Conservation (phyloP, 2,329 filamentous ascomycete species). For the Fusarium graminum region DNA sequence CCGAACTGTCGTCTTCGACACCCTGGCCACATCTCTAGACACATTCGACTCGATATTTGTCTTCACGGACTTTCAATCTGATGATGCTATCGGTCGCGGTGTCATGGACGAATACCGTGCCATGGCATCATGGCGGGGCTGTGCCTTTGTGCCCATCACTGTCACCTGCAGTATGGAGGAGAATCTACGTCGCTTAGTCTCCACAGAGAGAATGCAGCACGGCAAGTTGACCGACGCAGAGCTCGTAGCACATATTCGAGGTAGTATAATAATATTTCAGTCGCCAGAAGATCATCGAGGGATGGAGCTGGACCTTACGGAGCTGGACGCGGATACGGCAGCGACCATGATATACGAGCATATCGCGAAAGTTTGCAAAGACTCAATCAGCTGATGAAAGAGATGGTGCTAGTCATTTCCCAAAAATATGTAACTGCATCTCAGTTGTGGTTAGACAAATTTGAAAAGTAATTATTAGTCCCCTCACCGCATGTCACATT, state of each 20-base stretch:
- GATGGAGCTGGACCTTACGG: slow-evolving; percentile 1
- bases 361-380: background rate
- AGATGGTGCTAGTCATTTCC: too few relatives aligned
- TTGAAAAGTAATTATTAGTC: too few relatives aligned
- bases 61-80: slow-evolving; percentile 4
- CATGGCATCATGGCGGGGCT: background rate
- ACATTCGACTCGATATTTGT: background rate
- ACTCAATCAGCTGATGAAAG: background rate
- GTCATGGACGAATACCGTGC: background rate
- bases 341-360: background rate
- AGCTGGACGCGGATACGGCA: background rate
- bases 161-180: slow-evolving; percentile 1
- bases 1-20: slow-evolving; percentile 1
- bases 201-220: background rate
- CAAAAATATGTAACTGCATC: too few relatives aligned
- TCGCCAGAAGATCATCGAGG: background rate
- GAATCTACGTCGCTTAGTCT: background rate
- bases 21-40: background rate
- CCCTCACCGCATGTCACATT: too few relatives aligned
- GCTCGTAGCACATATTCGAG: background rate
- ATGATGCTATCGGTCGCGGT: background rate
- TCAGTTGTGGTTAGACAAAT: too few relatives aligned
- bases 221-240: background rate
- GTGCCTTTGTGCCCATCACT: background rate
- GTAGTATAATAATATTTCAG: background rate